These are phyloP conservation scores for Yamadazyma sp. DNA, from an alignment of 805 yeast species.

Conservation along the genomic window DNA sequence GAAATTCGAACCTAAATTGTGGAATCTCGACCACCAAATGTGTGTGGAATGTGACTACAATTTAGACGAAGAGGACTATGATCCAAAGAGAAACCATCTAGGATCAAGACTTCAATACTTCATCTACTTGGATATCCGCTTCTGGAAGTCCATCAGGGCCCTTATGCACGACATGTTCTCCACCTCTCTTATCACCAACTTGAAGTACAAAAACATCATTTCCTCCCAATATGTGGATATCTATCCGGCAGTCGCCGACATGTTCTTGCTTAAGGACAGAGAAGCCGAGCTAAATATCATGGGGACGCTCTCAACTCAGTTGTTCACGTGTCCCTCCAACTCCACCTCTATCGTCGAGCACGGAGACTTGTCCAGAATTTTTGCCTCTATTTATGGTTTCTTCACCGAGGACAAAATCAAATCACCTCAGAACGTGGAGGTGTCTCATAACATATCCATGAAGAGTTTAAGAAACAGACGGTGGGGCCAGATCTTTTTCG, in stretches of 20 bases:
- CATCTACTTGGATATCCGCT: constrained; percentile 64
- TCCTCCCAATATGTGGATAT: constrained; percentile 82
- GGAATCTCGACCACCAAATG: constrained; percentile 47
- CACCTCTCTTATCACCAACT: constrained; percentile 61
- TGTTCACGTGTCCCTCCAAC: constrained; percentile 86
- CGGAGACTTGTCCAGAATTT: constrained; percentile 62
- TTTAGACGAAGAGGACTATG: constrained; percentile 26
- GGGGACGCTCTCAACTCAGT: constrained; percentile 74
- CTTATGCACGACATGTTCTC: constrained; percentile 64
- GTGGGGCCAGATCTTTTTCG: constrained; percentile 77
- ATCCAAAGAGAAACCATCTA: constrained; percentile 25
- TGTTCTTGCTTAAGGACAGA: constrained; percentile 71
- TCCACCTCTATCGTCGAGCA: constrained; percentile 61
- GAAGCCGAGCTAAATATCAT: constrained; percentile 85
- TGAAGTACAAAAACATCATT: constrained; percentile 53
- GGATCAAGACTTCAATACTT: constrained; percentile 62
- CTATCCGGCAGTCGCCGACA: constrained; percentile 71
- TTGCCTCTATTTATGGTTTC: constrained; percentile 63
- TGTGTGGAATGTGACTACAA: constrained; percentile 51
- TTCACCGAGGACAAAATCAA: constrained; percentile 54
- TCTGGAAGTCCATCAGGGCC: constrained; percentile 64
- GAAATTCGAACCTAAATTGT: constrained; percentile 38
- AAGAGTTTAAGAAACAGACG: constrained; percentile 62
- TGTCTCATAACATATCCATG: constrained; percentile 38
- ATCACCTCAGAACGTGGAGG: constrained; percentile 43